phyloP scores from a whole-genome alignment of 2,329 filamentous ascomycete genomes.

The Sordariomycetes sp. region DNA sequence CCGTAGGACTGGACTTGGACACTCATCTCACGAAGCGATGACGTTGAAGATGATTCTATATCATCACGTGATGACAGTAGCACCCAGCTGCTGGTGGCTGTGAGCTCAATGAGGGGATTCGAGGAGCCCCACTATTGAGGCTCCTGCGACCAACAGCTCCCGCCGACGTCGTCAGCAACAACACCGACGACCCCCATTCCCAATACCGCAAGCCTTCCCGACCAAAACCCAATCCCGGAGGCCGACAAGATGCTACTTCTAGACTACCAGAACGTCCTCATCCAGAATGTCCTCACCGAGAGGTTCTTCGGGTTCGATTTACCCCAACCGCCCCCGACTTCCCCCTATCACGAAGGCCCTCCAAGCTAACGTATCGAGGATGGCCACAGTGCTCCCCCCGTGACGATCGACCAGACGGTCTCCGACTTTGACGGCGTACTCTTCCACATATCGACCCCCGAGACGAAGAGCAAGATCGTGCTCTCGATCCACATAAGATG shows the following conservation, averaged over 20 bases:
- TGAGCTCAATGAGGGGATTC: neutral
- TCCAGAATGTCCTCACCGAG: conserved; percentile 91
- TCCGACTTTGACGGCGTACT: conserved; percentile 98
- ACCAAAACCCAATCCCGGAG: neutral
- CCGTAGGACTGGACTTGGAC: neutral
- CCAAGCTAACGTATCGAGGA: conserved; percentile 17
- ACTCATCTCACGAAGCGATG: neutral
- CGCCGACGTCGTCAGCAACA: neutral
- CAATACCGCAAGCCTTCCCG: neutral
- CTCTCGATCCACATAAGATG: conserved; percentile 93
- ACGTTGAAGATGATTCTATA: neutral
- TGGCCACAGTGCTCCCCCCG: conserved; percentile 57
- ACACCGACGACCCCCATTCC: neutral
- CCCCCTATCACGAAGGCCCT: neutral
- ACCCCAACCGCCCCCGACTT: neutral
- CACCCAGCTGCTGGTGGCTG: neutral
- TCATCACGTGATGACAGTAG: neutral
- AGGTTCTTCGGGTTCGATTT: conserved; percentile 64
- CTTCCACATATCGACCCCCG: conserved; percentile 95
- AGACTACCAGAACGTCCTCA: conserved; percentile 97
- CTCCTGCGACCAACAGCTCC: neutral
- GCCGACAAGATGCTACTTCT: conserved; percentile 61
- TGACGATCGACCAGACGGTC: conserved; percentile 92
- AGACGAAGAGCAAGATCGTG: conserved; percentile 84
- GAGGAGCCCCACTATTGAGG: neutral